Evolutionary conservation across 495 filamentous ascomycete species (phyloP), one percentile per base, ranked within the genome.

Genomic region (Lasiosphaeria hispida): DNA sequence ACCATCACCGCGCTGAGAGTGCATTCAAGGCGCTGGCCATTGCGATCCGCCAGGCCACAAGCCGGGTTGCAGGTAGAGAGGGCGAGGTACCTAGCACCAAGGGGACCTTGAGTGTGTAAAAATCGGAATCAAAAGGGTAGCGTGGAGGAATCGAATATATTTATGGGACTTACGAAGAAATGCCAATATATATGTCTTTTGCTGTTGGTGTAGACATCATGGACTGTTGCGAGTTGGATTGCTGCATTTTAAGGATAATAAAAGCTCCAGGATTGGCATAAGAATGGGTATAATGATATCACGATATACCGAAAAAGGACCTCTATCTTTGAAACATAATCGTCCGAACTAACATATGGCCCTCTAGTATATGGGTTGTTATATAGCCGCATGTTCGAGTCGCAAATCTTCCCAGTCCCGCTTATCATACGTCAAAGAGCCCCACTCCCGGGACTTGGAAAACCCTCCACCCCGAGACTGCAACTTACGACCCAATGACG

Each of bases 11-110:
- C 50, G 95, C 94, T 30, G 94, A 98, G 83, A 93, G 89, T 68
- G 94, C 94, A 42, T 97, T 98, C 70, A 98, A 98, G 82, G 95
- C 95, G 52, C 72, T 97, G 59, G 94, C 94, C 0, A 84, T 94
- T 48, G 94, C 94, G 4, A 79, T 94, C 18, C 77, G 85, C 60
- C 80, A 79, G 69, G 94, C 94, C 39, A 92, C 85, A 50, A 81
- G 78, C 54, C 77, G 85, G 64, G 83, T 94, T 3, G 81, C 84
- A 53, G 89, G 90, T 45, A 84, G 85, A 59, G 90, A 91, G 65
- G 91, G 91, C 0, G 94, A 98, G 82, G 84, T 97, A 34, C 88
- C 91, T 33, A 96, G 92, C 73, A 97, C 92, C 11, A 97, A 97
- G 80, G 92, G 92, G 11, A 92, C 93, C 15, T 69, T 86, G 68